These are phyloP conservation scores for Diutina mesorugosa DNA, from an alignment of 1,139 yeast species.

Conservation along the genomic window DNA sequence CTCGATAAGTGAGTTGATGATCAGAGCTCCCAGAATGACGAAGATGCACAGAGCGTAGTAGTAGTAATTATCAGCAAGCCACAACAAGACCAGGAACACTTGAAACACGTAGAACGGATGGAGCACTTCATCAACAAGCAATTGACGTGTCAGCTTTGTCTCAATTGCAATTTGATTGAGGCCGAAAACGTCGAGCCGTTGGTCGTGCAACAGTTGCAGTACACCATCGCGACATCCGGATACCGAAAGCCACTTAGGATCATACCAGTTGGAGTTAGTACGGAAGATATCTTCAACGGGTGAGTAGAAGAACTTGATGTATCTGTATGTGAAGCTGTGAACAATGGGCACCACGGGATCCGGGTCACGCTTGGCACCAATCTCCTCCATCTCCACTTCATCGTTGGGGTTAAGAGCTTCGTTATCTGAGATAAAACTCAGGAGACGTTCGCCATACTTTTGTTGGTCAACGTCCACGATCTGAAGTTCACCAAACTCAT, in stretches of 20 bases:
- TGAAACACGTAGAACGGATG: constrained; percentile 95
- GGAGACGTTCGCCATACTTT: constrained; percentile 59
- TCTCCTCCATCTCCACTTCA: constrained; percentile 6
- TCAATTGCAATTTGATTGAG: constrained; percentile 61
- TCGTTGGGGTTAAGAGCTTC: constrained; percentile 9
- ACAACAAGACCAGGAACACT: constrained; percentile 75
- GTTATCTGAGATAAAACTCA: constrained; percentile 41
- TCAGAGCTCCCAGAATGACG: constrained; percentile 68
- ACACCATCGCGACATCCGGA: constrained; percentile 39
- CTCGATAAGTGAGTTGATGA: constrained; percentile 69
- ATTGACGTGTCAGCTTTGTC: constrained; percentile 52
- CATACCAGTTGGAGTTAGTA: constrained; percentile 82
- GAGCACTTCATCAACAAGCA: constrained; percentile 74
- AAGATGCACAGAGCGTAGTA: constrained; percentile 92
- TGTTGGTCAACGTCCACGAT: constrained; percentile 41
- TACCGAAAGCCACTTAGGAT: constrained; percentile 55
- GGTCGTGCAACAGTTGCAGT: constrained; percentile 53
- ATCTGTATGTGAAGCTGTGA: constrained; percentile 67
- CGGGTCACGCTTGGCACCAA: constrained; percentile 10
- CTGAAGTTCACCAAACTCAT: constrained; percentile 78
- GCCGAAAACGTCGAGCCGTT: constrained; percentile 65
- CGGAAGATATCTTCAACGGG: constrained; percentile 80
- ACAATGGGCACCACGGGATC: constrained; percentile 65
- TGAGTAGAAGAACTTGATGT: constrained; percentile 68
- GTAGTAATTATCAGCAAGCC: constrained; percentile 87